phyloP scores from a whole-genome alignment of 202 grass and related monocot species.

The Bolboschoenoplectus hybrid region DNA sequence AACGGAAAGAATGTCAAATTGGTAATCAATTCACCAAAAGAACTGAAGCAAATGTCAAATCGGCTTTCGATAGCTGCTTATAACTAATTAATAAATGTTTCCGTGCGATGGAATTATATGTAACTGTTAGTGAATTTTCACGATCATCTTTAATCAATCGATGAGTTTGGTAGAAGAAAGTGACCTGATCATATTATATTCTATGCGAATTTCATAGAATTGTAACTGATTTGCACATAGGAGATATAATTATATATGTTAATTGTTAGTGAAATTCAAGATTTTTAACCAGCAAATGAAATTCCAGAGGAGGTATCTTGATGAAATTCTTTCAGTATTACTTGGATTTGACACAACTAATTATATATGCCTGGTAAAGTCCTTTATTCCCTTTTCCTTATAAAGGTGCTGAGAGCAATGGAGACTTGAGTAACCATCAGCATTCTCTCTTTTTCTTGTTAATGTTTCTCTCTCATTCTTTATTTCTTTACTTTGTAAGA shows the following conservation, averaged over 20 bases:
- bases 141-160: background rate
- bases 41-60: background rate
- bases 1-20: background rate
- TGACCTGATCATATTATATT: background rate
- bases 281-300: too few species aligned
- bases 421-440: too few species aligned
- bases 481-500: background rate
- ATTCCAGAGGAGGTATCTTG: background rate
- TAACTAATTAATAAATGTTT: background rate
- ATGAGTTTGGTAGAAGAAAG: background rate
- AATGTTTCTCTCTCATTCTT: background rate
- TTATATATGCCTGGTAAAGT: background rate
- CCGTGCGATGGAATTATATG: background rate
- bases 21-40: background rate
- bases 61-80: background rate
- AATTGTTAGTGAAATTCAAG: background rate
- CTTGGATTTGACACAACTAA: background rate
- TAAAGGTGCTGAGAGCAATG: too few species aligned
- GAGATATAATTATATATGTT: background rate
- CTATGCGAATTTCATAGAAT: background rate
- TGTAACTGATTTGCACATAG: background rate
- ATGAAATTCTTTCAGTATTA: background rate
- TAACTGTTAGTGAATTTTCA: background rate
- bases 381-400: background rate
- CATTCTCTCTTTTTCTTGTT: background rate